Evolutionary conservation across 768 basidiomycete genomes (phyloP), one percentile per base, ranked within the genome.

Genomic region (Xerocomellus chrysenteron): DNA sequence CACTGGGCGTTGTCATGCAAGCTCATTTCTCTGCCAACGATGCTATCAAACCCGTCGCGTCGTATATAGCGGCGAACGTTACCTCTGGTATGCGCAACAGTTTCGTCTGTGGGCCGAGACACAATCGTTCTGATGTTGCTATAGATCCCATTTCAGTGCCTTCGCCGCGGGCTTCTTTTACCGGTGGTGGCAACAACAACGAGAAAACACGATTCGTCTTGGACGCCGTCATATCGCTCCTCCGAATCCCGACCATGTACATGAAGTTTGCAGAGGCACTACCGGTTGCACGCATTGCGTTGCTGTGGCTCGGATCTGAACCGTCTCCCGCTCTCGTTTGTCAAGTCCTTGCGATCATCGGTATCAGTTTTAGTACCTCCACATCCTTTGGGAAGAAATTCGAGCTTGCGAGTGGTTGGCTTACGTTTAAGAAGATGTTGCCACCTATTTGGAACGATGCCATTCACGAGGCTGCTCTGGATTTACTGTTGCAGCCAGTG

Each of bases 381-480:
- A 66, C 79, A 11, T 81, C 85, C 2, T 97, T 94, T 74, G 80
- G 75, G 45, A 78, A 87, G 53, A 93, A 90, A 63, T 93, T 96
- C 61, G 94, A 95, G 68, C 75, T 89, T 1, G 85, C 90, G 37
- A 87, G 86, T 50, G 94, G 94, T 10, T 96, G 93, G 88, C 84
- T 78, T 45, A 77, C 88, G 3, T 68, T 96, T 36, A 87, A 85
- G 67, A 78, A 78, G 4, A 80, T 87, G 28, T 65, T 95, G 19
- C 89, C 92, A 0, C 63, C 69, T 21, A 75, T 78, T 44, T 96
- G 94, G 94, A 80, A 87, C 60, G 68, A 73, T 9, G 76, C 70
- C 17, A 84, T 94, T 14, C 87, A 92, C 56, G 76, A 76, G 26
- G 82, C 82, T 21, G 83, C 86, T 12, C 85, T 93, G 58, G 83